A percentile compares a stretch with the other conserved stretches of the same genome.
Conservation (phyloP, 2,329 filamentous ascomycete species). For the Rutstroemia sp. region DNA sequence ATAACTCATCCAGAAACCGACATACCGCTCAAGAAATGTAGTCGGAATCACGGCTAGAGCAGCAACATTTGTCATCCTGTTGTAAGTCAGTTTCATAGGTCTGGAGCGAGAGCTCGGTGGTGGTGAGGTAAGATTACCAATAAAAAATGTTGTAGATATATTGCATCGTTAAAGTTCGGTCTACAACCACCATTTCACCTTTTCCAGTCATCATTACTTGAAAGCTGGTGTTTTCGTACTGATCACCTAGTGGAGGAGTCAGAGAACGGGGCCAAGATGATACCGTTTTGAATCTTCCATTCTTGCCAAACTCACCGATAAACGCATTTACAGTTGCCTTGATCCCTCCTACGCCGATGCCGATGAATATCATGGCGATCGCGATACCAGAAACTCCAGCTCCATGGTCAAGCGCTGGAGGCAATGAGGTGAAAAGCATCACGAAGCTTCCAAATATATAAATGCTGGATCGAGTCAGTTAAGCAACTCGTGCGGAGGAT, state of each 20-base stretch:
- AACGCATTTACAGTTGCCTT: neutral
- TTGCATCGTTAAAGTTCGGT: constrained; percentile 45
- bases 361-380: neutral
- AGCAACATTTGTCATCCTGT: constrained; percentile 33
- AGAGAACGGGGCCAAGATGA: neutral
- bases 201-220: neutral
- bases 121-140: neutral
- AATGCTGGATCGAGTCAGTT: neutral
- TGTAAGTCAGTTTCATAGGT: too few species aligned
- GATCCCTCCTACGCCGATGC: neutral
- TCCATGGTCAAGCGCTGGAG: neutral
- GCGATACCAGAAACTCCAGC: neutral
- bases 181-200: constrained; percentile 53
- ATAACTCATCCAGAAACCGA: constrained; percentile 33
- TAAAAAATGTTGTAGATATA: constrained; percentile 2
- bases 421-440: neutral
- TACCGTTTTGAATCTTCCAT: neutral
- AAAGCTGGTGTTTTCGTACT: constrained; percentile 14
- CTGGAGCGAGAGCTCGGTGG: neutral
- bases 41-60: constrained; percentile 40
- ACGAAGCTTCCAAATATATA: neutral
- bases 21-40: constrained; percentile 37
- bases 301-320: neutral
- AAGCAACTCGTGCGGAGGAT: neutral
- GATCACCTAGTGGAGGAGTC: neutral